Evolutionary conservation across 208 protist species (phyloP), one percentile per base, ranked within the genome.

Genomic region (Acanthamoeba triangularis): DNA sequence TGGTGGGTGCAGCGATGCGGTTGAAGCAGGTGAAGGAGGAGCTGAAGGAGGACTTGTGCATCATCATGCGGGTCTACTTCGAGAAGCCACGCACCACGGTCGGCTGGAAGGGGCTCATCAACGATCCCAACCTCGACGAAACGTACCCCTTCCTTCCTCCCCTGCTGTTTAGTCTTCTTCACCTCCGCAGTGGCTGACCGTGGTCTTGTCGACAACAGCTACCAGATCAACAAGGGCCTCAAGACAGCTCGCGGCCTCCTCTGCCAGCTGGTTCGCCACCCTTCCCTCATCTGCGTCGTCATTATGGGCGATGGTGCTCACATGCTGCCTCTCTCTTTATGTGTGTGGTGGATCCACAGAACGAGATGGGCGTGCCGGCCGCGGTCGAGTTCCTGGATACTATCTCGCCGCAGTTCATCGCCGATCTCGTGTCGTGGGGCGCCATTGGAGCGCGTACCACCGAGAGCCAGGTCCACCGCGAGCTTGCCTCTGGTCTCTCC

Each of bases 21-120:
- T 37, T 96, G 33, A 82, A 82, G 35, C 16, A 61, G 85, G 14
- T 96, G 8, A 67, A 93, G 78, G 63, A 92, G 47, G 25, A 97
- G 67, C 61, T 95, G 20, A 28, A 49, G 13, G 74, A 96, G 11
- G 98, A 98, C 5, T 80, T 98, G 23, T 41, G 97, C 74, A 97
- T 98, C 54, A 87, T 98, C 25, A 98, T 98, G 98, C 82, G 98
- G 8, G 98, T 98, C 74, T 98, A 98, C 97, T 98, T 98, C 88
- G 98, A 98, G 90, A 98, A 98, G 84, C 98, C 98, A 3, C 69
- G 98, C 28, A 98, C 98, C 18, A 98, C 97, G 20, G 97, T 98
- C 3, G 97, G 97, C 23, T 98, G 97, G 97, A 98, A 98, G 65
- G 98, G 98, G n/a, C 95, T 98, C 33, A 98, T 98, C 67, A 98